These are phyloP conservation scores for Corynespora cassiicola DNA, from an alignment of 2,329 filamentous ascomycete species.

Conservation along the genomic window DNA sequence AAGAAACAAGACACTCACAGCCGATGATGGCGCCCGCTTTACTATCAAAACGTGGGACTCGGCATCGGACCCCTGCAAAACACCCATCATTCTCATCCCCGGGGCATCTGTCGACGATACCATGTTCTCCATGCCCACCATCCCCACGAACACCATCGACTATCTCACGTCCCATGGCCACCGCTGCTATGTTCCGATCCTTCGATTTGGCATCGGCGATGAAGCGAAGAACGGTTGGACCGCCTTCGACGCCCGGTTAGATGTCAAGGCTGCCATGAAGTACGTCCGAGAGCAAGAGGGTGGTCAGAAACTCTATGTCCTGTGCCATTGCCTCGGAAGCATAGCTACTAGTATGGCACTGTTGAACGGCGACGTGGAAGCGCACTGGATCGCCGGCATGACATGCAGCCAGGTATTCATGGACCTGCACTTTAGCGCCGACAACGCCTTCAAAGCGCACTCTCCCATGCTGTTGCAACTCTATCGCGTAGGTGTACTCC, in stretches of 20 bases:
- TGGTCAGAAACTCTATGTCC: slow-evolving; percentile 57
- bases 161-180: slow-evolving; percentile 68
- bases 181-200: slow-evolving; percentile 64
- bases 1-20: slow-evolving; percentile 55
- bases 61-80: neutral
- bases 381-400: slow-evolving; percentile 64
- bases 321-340: slow-evolving; percentile 70
- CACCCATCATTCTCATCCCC: slow-evolving; percentile 65
- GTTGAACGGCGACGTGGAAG: slow-evolving; percentile 66
- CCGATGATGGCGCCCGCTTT: slow-evolving; percentile 60
- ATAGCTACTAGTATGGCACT: slow-evolving; percentile 66
- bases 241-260: slow-evolving; percentile 65
- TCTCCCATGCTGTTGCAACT: slow-evolving; percentile 6
- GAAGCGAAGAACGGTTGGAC: slow-evolving; percentile 62
- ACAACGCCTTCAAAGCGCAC: slow-evolving; percentile 62
- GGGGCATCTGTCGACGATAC: slow-evolving; percentile 69
- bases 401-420: slow-evolving; percentile 69
- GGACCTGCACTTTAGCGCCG: slow-evolving; percentile 64
- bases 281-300: slow-evolving; percentile 53
- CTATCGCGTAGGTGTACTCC: slow-evolving; percentile 9
- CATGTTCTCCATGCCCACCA: slow-evolving; percentile 68
- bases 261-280: slow-evolving; percentile 63
- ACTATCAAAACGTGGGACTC: slow-evolving; percentile 66
- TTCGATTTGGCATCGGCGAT: slow-evolving; percentile 63
- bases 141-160: slow-evolving; percentile 68